These are phyloP conservation scores for Truncatella angustata DNA, from an alignment of 2,329 filamentous ascomycete species.

Conservation along the genomic window DNA sequence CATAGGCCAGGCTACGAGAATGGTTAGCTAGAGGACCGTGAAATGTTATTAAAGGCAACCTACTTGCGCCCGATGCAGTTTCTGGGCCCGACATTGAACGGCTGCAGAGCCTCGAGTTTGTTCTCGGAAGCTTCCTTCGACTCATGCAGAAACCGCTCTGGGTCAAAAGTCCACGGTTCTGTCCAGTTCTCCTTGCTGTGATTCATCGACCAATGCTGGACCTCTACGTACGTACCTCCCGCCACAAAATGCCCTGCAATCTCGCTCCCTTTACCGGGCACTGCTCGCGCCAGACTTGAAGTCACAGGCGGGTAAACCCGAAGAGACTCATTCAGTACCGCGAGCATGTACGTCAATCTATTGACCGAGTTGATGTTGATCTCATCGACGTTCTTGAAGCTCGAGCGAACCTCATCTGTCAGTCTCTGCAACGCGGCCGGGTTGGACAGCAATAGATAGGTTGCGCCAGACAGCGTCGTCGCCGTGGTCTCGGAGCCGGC, in stretches of 20 bases:
- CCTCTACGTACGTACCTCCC: conserved; percentile 30
- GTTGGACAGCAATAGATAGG: conserved; percentile 27
- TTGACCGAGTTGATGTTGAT: conserved; percentile 34
- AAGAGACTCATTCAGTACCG: conserved; percentile 40
- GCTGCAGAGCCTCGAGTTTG: conserved; percentile 29
- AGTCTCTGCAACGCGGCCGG: conserved; percentile 31
- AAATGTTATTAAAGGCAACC: conserved; percentile 7
- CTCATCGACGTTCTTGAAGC: conserved; percentile 33
- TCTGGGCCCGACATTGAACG: conserved; percentile 35
- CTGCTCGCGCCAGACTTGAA: conserved; percentile 19
- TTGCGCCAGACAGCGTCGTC: conserved; percentile 26
- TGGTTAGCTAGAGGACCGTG: not conserved
- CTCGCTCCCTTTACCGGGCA: conserved; percentile 19
- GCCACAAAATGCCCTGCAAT: conserved; percentile 24
- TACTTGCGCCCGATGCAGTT: conserved; percentile 40
- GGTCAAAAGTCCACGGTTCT: conserved; percentile 35
- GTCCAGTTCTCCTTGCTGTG: conserved; percentile 35
- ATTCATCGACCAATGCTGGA: conserved; percentile 36
- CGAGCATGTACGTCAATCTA: conserved; percentile 38
- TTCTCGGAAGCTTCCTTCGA: conserved; percentile 25
- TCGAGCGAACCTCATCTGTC: conserved; percentile 35
- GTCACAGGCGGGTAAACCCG: conserved; percentile 38
- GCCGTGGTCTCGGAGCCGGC: conserved; percentile 30
- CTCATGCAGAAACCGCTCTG: conserved; percentile 34
- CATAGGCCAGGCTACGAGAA: conserved; percentile 10